Evolutionary conservation across 169 alveolate genomes (phyloP).

Genomic region (Perkinsus marinus): DNA sequence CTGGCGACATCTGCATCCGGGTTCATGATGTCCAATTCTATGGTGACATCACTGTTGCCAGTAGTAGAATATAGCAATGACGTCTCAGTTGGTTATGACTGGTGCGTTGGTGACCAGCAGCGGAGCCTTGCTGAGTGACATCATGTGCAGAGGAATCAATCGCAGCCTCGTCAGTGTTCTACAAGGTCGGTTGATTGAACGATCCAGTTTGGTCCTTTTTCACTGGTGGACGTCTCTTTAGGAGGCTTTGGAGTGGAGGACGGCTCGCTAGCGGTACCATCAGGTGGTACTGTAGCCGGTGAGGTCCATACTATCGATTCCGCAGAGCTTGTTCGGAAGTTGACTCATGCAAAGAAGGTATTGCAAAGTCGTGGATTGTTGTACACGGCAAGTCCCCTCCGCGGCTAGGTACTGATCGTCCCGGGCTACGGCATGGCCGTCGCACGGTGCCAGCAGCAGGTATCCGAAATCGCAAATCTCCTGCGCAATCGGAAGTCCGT

Average conservation of each 20-base stretch:
- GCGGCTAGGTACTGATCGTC: constrained; percentile 55
- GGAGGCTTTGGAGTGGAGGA: neutral
- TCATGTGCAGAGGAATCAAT: constrained; percentile 72
- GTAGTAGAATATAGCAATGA: neutral
- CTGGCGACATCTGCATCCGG: constrained; percentile 73
- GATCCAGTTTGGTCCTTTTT: too few relatives aligned
- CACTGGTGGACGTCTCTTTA: neutral
- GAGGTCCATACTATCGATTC: constrained; percentile 44
- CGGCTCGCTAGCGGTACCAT: neutral
- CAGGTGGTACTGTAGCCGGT: neutral
- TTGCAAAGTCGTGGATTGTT: constrained; percentile 16
- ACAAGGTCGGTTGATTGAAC: constrained; percentile 60
- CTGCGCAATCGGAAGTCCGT: neutral
- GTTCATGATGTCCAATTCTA: constrained; percentile 49
- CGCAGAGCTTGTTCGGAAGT: constrained; percentile 32
- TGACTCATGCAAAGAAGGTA: constrained; percentile 44
- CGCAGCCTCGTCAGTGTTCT: constrained; percentile 55
- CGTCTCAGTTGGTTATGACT: constrained; percentile 47
- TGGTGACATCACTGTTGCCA: constrained; percentile 13
- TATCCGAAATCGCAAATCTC: constrained; percentile 46
- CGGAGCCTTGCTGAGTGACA: constrained; percentile 67
- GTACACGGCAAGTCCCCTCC: neutral
- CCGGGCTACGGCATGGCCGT: constrained; percentile 81
- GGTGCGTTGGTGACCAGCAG: constrained; percentile 70
- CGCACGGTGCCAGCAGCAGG: constrained; percentile 60